Conservation (phyloP, 371 early-diverging fungal species). For the Lichtheimia corymbifera region DNA sequence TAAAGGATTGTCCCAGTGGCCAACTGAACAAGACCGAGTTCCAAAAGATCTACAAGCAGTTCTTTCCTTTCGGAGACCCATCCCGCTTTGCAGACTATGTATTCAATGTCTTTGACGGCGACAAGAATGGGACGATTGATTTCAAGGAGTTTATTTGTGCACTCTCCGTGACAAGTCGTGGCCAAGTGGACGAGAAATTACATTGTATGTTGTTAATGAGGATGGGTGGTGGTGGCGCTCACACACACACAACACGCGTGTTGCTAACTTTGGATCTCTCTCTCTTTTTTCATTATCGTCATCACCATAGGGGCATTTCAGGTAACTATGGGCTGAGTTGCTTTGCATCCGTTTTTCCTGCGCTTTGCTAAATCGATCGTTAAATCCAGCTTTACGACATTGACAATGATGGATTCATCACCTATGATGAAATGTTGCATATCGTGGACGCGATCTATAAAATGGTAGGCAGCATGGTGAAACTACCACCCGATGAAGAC, state of each 20-base stretch:
- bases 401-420: constrained; percentile 87
- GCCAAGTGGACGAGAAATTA: constrained; percentile 87
- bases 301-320: constrained; percentile 43
- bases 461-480: constrained; percentile 91
- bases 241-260: too few relatives aligned
- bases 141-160: constrained; percentile 94
- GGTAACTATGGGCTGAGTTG: constrained; percentile 22
- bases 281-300: background rate
- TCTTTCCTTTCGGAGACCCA: constrained; percentile 96
- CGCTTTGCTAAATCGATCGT: background rate
- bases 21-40: constrained; percentile 85
- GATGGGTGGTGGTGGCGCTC: too few relatives aligned
- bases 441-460: constrained; percentile 93
- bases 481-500: constrained; percentile 87
- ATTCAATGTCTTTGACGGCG: constrained; percentile 87
- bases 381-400: constrained; percentile 77
- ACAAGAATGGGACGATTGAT: constrained; percentile 87
- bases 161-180: constrained; percentile 84
- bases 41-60: constrained; percentile 93
- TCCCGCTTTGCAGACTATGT: constrained; percentile 89
- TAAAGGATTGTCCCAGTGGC: constrained; percentile 90
- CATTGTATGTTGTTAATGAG: constrained; percentile 56
- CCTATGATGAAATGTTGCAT: constrained; percentile 85
- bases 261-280: background rate
- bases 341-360: too few relatives aligned